phyloP scores from a whole-genome alignment of 2,329 filamentous ascomycete genomes.

The Pseudopyrenochaeta lycopersici region DNA sequence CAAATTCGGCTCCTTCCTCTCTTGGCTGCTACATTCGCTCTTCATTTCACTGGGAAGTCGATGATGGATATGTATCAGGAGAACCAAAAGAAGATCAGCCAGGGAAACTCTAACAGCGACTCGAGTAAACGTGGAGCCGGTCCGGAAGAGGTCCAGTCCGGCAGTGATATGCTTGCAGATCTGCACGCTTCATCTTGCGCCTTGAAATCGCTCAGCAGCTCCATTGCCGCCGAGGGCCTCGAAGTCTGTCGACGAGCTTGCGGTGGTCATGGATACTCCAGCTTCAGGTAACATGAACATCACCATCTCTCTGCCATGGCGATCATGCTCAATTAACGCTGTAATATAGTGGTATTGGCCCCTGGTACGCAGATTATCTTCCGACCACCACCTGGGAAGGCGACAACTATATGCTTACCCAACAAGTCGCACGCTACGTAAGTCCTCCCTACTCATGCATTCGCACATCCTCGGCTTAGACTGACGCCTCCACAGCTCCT shows the following conservation, averaged over 20 bases:
- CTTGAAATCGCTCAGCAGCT: conserved; percentile 76
- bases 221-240: conserved; percentile 76
- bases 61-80: conserved; percentile 80
- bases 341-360: conserved; percentile 68
- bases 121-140: conserved; percentile 63
- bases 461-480: neutral
- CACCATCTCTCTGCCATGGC: neutral
- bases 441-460: conserved; percentile 30
- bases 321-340: conserved; percentile 9
- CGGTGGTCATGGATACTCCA: conserved; percentile 79
- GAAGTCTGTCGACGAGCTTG: conserved; percentile 79
- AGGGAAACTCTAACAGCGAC: conserved; percentile 48
- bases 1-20: conserved; percentile 77
- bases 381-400: conserved; percentile 78
- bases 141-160: conserved; percentile 72
- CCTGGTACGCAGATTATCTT: conserved; percentile 78
- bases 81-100: conserved; percentile 73
- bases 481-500: conserved; percentile 60
- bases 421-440: conserved; percentile 78
- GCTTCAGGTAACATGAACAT: conserved; percentile 61
- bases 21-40: conserved; percentile 77
- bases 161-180: conserved; percentile 75
- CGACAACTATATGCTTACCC: conserved; percentile 84
- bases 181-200: conserved; percentile 80
- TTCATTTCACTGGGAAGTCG: conserved; percentile 79